Percentiles rank a stretch among this genome's conserved stretches.
These are phyloP conservation scores for Saccharomycopsis schoenii DNA, from an alignment of 805 yeast species.

Conservation along the genomic window DNA sequence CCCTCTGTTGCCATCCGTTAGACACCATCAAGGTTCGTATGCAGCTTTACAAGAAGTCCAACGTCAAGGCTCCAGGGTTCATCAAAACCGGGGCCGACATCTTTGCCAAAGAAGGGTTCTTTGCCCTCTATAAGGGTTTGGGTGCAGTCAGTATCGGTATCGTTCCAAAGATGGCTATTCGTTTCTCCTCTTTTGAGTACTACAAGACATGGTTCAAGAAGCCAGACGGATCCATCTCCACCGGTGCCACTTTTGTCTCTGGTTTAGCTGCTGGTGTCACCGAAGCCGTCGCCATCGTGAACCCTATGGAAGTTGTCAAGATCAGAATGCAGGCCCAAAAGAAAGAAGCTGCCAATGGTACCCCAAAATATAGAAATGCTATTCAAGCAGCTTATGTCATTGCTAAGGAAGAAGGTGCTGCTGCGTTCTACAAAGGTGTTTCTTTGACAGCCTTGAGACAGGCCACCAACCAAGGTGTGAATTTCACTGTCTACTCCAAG, in stretches of 20 bases:
- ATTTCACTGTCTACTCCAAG: slow-evolving; percentile 89
- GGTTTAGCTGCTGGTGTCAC: slow-evolving; percentile 98
- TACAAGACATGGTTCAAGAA: slow-evolving; percentile 63
- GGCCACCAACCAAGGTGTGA: slow-evolving; percentile 97
- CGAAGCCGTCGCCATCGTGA: slow-evolving; percentile 89
- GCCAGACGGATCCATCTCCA: slow-evolving; percentile 54
- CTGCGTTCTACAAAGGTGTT: slow-evolving; percentile 88
- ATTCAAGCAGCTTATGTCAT: slow-evolving; percentile 82
- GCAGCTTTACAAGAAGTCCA: slow-evolving; percentile 70
- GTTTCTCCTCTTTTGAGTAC: slow-evolving; percentile 90
- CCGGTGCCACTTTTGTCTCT: slow-evolving; percentile 72
- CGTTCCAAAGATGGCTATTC: slow-evolving; percentile 96
- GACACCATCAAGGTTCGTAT: slow-evolving; percentile 96
- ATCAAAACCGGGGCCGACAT: slow-evolving; percentile 71
- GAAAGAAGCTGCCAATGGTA: slow-evolving; percentile 57
- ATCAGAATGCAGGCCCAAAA: slow-evolving; percentile 94
- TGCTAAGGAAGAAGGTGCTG: slow-evolving; percentile 83
- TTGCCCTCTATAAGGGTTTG: slow-evolving; percentile 87
- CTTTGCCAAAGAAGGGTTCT: slow-evolving; percentile 67
- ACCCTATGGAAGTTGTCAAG: slow-evolving; percentile 96
- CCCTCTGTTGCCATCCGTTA: slow-evolving; percentile 95
- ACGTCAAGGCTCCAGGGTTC: slow-evolving; percentile 73
- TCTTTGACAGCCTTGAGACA: slow-evolving; percentile 94
- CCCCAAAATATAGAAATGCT: slow-evolving; percentile 83
- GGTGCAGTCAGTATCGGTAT: slow-evolving; percentile 97